phyloP scores from a whole-genome alignment of 306 rosid genomes.

The Lablab purpureus region DNA sequence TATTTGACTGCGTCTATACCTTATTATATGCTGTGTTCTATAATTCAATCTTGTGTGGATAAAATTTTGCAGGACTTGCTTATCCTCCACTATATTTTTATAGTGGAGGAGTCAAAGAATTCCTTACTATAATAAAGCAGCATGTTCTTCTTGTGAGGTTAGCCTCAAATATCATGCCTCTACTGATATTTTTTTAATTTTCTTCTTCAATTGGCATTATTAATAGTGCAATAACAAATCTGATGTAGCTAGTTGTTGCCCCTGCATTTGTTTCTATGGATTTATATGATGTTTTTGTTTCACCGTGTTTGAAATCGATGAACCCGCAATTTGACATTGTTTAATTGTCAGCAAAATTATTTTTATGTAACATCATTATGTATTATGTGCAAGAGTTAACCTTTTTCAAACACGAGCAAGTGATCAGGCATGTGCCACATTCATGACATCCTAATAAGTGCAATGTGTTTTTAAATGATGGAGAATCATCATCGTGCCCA shows the following conservation, averaged over 20 bases:
- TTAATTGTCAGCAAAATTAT: background rate
- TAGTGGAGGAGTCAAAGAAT: constrained; percentile 97
- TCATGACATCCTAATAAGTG: constrained; percentile 8
- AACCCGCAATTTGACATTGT: constrained; percentile 2
- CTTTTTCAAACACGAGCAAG: constrained; percentile 9
- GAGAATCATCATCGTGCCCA: constrained; percentile 22
- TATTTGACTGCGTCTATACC: constrained; percentile 30
- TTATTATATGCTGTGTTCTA: constrained; percentile 35
- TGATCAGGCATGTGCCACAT: constrained; percentile 8
- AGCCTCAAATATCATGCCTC: constrained; percentile 43
- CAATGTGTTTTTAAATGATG: background rate
- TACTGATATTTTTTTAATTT: background rate
- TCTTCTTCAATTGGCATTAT: background rate
- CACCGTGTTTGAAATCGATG: constrained; percentile 1
- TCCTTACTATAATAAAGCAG: constrained; percentile 92
- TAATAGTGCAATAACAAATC: constrained; percentile 2
- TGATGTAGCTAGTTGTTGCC: constrained; percentile 7
- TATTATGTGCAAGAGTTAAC: background rate
- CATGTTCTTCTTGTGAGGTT: constrained; percentile 91
- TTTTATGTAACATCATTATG: background rate
- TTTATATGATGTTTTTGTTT: constrained; percentile 2
- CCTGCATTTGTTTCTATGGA: background rate
- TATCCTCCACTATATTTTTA: constrained; percentile 91
- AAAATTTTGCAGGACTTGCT: constrained; percentile 83
- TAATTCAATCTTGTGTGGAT: constrained; percentile 37